Evolutionary conservation across 2,329 filamentous ascomycete species (phyloP).

Genomic region (Dactylonectria macrodidyma): DNA sequence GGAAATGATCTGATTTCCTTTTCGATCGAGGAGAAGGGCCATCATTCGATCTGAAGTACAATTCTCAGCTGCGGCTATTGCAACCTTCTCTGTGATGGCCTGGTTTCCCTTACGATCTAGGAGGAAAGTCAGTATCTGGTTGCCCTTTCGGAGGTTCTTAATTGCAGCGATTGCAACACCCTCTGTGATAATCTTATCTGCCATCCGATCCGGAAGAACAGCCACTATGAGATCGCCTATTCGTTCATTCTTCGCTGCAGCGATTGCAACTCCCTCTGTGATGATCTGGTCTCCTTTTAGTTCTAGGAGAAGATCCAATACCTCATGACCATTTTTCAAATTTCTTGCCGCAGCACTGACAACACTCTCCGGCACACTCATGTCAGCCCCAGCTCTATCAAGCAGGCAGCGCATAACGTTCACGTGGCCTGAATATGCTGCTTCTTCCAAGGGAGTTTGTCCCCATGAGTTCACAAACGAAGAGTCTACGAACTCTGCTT

Average conservation of each 20-base stretch:
- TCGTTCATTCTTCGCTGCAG: background rate
- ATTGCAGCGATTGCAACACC: background rate
- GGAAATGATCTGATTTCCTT: too few relatives aligned
- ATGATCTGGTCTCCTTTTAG: background rate
- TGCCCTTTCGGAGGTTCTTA: background rate
- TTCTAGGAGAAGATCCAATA: background rate
- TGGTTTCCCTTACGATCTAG: background rate
- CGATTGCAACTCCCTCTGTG: background rate
- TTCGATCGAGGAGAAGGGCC: too few relatives aligned
- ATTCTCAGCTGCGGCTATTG: too few relatives aligned
- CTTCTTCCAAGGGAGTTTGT: background rate
- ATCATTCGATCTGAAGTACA: too few relatives aligned
- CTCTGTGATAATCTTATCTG: background rate
- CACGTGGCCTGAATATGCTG: background rate
- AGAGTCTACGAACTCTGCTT: background rate
- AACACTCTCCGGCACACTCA: background rate
- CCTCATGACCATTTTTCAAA: background rate
- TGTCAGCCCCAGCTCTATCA: background rate
- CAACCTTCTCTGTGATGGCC: too few relatives aligned
- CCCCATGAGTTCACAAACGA: background rate
- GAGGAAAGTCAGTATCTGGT: background rate
- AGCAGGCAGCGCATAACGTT: background rate
- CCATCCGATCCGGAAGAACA: background rate
- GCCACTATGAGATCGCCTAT: background rate
- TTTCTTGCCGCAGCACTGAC: constrained; percentile 3